Evolutionary conservation across 257 asterid species (phyloP), one percentile per base, ranked within the genome.

Genomic region (Rhazya stricta): DNA sequence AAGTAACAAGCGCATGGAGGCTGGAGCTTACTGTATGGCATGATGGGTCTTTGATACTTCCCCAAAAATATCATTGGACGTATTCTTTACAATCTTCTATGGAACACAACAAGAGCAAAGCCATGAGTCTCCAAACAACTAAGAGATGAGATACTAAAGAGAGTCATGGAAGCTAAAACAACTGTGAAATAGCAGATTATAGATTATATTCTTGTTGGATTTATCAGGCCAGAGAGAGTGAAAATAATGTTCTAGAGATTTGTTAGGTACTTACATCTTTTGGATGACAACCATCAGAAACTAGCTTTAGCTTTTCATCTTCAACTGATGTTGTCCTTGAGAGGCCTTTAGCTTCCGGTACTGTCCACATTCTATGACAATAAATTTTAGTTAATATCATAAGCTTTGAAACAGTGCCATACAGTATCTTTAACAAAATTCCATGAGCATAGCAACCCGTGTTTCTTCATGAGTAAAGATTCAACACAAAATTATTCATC

Each of bases 331-430:
- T 62, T 18, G 78, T 81, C 73, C 87, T 78, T 18, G 95, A 77
- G 36, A 80, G 78, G 72, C 81, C 91, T 78, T 83, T 85, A 74
- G 87, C 92, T 82, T 91, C 98, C 36, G 98, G 97, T 43, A 90
- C 89, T 71, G 84, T 63, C 98, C 97, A 94, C 96, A 91, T 90
- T 87, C 98, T 94, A 83, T 63, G 78, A 80, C 54, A 73, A 77
- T 36, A 50, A 43, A 71, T 61, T 51, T 25, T 72, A 71, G 79
- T 58, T 69, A 82, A 61, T 50, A 78, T 72, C 42, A 61, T 27
- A 36, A 37, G 45, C 58, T 67, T 10, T 61, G 18, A 69, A 82
- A 74, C 45, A 30, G 7, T 15, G 1, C 0, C 5, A 15, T 13
- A 1, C 23, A 61, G 18, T 37, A 34, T 32, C 25, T n/a, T 16